Base-by-base conservation (phyloP, 2,329 filamentous ascomycete genomes). In the Ophiostoma sp. region DNA sequence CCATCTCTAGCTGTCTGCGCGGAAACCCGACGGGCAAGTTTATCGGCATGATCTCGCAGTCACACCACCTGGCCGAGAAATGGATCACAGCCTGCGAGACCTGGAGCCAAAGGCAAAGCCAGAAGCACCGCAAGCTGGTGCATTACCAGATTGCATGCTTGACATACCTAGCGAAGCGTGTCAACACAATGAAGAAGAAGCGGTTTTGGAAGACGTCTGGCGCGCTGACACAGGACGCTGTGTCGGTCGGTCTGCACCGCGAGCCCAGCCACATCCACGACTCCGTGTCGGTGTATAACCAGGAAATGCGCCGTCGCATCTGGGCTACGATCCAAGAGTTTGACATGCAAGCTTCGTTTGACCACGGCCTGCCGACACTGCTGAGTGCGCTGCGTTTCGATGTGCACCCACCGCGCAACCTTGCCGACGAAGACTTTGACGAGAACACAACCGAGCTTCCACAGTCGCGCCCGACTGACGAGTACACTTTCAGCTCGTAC, bases 171-270 rank as follows among this genome's bases (percentile, higher is more conserved):
- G 85, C 84, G 62, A 88, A 88, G 80, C 81, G 85, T 39, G 83
- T 88, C 73, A 89, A 89, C 77, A 85, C 84, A 1, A 83, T 88
- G 73, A 76, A 88, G 80, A 88, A 88, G 82, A 88, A 88, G 81
- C 81, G 85, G 15, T 88, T 86, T 77, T 88, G 86, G 86, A 86
- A 84, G 20, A 81, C 82, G 54, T 81, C 86, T 0, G 85, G 86
- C 0, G 80, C 83, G 5, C 79, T 88, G 70, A 82, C 87, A 17
- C 85, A 86, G 67, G 84, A 88, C 68, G 85, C 84, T 69, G 84
- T 88, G 71, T 83, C 83, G 1, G 83, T 88, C 39, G 86, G 86
- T 20, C 79, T 89, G 66, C 86, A 89, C 74, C 83, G 84, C 23
- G 86, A 88, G 75, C 85, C 86, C 3, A 83, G 84, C 74, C 81